Evolutionary conservation across 192 early-diverging fungal genomes (phyloP).

Genomic region (Rhizophagus clarus): DNA sequence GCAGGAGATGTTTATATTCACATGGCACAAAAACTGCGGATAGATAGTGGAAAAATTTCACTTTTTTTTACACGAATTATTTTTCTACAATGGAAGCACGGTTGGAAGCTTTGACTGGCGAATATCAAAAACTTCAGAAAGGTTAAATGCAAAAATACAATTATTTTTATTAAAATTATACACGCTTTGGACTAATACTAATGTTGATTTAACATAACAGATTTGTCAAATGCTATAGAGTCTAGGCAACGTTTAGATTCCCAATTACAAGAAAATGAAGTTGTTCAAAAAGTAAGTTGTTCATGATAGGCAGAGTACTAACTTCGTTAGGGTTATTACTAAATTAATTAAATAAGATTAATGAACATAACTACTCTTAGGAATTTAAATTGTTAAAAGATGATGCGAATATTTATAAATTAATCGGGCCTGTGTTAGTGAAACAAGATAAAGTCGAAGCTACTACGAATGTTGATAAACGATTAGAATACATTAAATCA

Average conservation of each 20-base stretch:
- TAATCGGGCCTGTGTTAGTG: conserved; percentile 94
- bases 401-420: conserved; percentile 89
- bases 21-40: too few species aligned
- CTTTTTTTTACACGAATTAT: too few species aligned
- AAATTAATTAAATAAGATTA: not conserved
- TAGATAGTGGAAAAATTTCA: too few species aligned
- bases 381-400: conserved; percentile 87
- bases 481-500: conserved; percentile 83
- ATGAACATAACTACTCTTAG: conserved; percentile 46
- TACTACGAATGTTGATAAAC: conserved; percentile 85
- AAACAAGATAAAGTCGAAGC: conserved; percentile 92
- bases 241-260: conserved; percentile 87
- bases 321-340: too few species aligned
- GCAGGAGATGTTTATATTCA: too few species aligned
- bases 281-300: conserved; percentile 75
- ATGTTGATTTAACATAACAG: conserved; percentile 47
- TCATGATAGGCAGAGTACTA: too few species aligned
- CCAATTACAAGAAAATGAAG: conserved; percentile 94
- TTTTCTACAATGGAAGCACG: not conserved
- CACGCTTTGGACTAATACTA: not conserved
- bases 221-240: conserved; percentile 72
- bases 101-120: not conserved
- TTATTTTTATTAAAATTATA: not conserved
- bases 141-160: not conserved
- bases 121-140: conserved; percentile 30